Percentiles rank a stretch among this genome's conserved stretches.
Evolutionary conservation across 257 asterid species (phyloP).

Genomic region (Solanum tarapatanum): DNA sequence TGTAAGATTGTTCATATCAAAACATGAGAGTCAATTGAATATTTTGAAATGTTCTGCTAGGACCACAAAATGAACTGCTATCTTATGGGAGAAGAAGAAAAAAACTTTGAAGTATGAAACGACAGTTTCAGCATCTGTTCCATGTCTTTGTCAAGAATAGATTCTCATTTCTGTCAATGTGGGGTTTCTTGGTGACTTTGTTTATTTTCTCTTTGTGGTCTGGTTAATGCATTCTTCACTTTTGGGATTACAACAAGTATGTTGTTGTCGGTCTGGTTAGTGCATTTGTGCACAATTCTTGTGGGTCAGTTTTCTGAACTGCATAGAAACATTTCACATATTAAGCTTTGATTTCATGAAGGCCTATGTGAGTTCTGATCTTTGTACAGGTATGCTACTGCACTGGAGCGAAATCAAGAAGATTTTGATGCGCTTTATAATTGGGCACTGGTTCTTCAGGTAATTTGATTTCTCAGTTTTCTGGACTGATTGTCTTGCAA

Average conservation of each 20-base stretch:
- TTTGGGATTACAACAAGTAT: not conserved
- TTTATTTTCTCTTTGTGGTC: not conserved
- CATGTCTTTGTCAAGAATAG: not conserved
- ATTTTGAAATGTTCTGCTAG: not conserved
- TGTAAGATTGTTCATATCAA: not conserved
- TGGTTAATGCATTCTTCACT: not conserved
- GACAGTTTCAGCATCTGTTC: not conserved
- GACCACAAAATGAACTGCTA: not conserved
- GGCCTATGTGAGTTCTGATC: slow-evolving; percentile 1
- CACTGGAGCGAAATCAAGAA: slow-evolving; percentile 83
- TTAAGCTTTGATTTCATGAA: slow-evolving; percentile 1
- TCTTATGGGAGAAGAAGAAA: not conserved
- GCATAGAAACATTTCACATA: not conserved
- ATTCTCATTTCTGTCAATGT: not conserved
- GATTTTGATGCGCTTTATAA: slow-evolving; percentile 96
- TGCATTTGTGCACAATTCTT: not conserved
- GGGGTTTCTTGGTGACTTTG: not conserved
- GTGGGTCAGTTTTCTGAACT: not conserved
- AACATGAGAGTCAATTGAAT: not conserved
- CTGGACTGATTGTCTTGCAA: not conserved
- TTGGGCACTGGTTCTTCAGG: slow-evolving; percentile 99
- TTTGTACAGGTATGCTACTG: slow-evolving; percentile 75
- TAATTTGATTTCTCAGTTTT: slow-evolving; percentile 2
- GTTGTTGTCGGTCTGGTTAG: not conserved
- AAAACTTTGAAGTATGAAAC: not conserved